Conservation (phyloP, 225 moss, liverwort and hornwort species). For the Straminergon stramineum region DNA sequence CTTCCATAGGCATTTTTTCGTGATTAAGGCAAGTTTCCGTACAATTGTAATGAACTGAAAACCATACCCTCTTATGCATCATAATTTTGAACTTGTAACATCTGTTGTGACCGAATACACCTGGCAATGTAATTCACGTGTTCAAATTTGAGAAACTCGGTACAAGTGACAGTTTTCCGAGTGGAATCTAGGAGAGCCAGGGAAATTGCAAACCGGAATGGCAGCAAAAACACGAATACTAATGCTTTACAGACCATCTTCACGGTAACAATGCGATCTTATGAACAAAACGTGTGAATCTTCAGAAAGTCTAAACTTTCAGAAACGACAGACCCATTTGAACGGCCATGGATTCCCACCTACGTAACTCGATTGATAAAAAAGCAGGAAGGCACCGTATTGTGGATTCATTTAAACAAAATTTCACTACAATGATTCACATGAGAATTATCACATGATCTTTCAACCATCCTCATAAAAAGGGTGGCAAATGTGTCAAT, state of each 20-base stretch:
- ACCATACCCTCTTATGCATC: not conserved
- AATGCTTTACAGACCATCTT: too few relatives aligned
- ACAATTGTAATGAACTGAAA: not conserved
- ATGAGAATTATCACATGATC: not conserved
- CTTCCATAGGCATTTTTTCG: not conserved
- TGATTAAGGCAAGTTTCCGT: not conserved
- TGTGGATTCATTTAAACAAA: not conserved
- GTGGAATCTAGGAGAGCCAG: not conserved
- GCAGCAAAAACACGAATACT: not conserved
- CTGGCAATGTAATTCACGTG: too few relatives aligned
- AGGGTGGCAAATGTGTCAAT: not conserved
- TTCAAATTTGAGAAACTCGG: not conserved
- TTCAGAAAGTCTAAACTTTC: not conserved
- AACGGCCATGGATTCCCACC: not conserved
- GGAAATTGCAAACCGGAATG: not conserved
- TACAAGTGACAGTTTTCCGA: too few relatives aligned
- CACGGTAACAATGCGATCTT: not conserved
- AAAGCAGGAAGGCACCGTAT: not conserved
- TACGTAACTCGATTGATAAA: not conserved
- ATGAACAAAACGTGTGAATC: not conserved
- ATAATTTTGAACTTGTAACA: too few relatives aligned
- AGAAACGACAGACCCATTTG: too few relatives aligned
- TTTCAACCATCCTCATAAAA: not conserved
- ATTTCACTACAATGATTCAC: not conserved
- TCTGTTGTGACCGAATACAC: not conserved